Percentiles rank a stretch among this genome's conserved stretches.
Conservation (phyloP, 768 basidiomycete genomes). For the Gymnopilus junonius region DNA sequence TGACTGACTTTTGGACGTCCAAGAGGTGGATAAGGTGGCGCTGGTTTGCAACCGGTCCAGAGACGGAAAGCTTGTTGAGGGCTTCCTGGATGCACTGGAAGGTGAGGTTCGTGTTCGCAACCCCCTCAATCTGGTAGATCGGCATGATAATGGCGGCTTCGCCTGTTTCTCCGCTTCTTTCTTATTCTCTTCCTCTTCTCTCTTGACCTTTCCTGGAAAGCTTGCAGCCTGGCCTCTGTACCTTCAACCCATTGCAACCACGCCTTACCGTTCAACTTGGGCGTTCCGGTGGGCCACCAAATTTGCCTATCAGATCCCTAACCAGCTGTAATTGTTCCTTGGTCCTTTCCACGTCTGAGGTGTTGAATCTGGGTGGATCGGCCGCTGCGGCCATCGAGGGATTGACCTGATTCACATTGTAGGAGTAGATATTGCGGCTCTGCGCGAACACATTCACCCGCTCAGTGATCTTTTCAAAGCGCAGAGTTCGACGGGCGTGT, state of each 20-base stretch:
- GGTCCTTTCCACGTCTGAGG: background rate
- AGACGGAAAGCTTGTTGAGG: background rate
- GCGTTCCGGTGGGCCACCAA: background rate
- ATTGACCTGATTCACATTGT: background rate
- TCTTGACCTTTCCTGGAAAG: background rate
- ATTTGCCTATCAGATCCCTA: slow-evolving; percentile 1
- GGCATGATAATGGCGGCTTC: background rate
- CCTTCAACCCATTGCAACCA: slow-evolving; percentile 11
- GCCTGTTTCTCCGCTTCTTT: background rate
- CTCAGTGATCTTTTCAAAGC: slow-evolving; percentile 30
- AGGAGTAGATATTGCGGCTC: background rate
- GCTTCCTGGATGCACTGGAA: slow-evolving; percentile 15
- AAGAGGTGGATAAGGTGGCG: slow-evolving; percentile 27
- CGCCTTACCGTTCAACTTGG: slow-evolving; percentile 3
- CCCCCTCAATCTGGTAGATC: background rate
- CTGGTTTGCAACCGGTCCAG: background rate
- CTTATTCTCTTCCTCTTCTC: slow-evolving; percentile 9
- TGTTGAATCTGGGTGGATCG: background rate
- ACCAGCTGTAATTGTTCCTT: background rate
- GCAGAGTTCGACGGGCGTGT: slow-evolving; percentile 45
- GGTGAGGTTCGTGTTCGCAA: slow-evolving; percentile 3
- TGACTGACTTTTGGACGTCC: slow-evolving; percentile 29
- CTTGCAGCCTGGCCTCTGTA: slow-evolving; percentile 1
- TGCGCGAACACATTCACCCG: slow-evolving; percentile 17
- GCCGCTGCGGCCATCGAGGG: background rate